Evolutionary conservation across 495 filamentous ascomycete genomes (phyloP), one percentile per base, ranked within the genome.

Genomic region (Neurospora sp.): DNA sequence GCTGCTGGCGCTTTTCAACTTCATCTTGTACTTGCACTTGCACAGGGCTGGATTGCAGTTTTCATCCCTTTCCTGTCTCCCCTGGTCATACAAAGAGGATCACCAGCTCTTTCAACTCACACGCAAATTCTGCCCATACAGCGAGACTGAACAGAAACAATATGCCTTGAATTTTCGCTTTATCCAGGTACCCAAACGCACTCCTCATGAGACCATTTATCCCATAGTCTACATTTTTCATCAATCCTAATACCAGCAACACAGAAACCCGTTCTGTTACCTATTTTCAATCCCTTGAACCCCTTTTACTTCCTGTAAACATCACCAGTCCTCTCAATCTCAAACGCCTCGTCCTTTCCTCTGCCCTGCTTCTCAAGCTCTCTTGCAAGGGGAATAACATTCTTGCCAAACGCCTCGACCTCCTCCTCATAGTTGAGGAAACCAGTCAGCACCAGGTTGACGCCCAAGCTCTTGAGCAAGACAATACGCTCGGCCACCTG

Each of bases 371-470:
- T 78, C 79, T 85, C 84, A 38, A 85, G 69, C 75, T 84, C 76
- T 69, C 83, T 78, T 1, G 84, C 83, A 31, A 84, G 77, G 53
- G 82, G 79, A 22, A 84, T 72, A 1, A 86, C 81, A 37, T 85
- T 75, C n/a, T 78, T 71, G 9, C 85, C 84, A 76, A 86, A 86
- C 69, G 77, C 75, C 77, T 84, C 80, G 70, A 86, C 81, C 41
- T 86, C 84, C 38, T 85, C 82, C 27, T 85, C 83, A 74, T 86
- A 85, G 75, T 85, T 82, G 72, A 86, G 72, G 72, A 86, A 86
- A 0, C 82, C 83, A 2, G 80, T 79, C 74, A 85, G 68, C 20
- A 85, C 69, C 22, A 86, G 77, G 70, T 82, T 75, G 37, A 84
- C 81, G 3, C 85, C 84, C 31, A 85, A 74, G 65, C 79, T 82